phyloP scores from a whole-genome alignment of 2,329 filamentous ascomycete species.

The Geoglossum cookeanum region DNA sequence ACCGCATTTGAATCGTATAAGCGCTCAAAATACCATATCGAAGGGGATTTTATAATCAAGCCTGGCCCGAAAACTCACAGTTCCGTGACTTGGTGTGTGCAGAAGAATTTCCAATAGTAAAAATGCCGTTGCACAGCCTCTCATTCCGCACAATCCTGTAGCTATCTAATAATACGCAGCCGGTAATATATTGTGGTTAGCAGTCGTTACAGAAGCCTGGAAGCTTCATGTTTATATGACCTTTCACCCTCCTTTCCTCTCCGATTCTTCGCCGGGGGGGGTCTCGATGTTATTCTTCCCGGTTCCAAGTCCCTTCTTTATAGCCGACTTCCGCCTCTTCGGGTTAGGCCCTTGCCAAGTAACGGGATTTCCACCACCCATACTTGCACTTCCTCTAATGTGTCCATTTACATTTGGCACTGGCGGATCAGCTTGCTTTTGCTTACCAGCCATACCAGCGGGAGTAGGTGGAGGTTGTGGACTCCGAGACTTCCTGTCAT shows the following conservation, averaged over 20 bases:
- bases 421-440: neutral
- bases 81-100: neutral
- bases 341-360: constrained; percentile 4
- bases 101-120: neutral
- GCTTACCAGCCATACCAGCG: neutral
- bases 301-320: neutral
- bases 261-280: constrained; percentile 3
- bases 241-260: constrained; percentile 5
- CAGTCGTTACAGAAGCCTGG: neutral
- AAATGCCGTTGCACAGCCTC: neutral
- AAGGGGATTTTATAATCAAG: neutral
- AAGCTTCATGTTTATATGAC: neutral
- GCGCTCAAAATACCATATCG: neutral
- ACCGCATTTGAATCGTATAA: neutral
- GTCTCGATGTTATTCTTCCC: neutral
- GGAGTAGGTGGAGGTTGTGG: constrained; percentile 1
- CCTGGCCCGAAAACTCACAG: neutral
- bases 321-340: neutral
- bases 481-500: neutral
- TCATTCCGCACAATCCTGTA: neutral
- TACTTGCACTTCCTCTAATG: neutral
- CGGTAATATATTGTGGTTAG: neutral
- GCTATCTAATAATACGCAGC: neutral
- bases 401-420: neutral
- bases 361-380: neutral